Conservation (phyloP, 306 rosid species). For the Geum urbanum region DNA sequence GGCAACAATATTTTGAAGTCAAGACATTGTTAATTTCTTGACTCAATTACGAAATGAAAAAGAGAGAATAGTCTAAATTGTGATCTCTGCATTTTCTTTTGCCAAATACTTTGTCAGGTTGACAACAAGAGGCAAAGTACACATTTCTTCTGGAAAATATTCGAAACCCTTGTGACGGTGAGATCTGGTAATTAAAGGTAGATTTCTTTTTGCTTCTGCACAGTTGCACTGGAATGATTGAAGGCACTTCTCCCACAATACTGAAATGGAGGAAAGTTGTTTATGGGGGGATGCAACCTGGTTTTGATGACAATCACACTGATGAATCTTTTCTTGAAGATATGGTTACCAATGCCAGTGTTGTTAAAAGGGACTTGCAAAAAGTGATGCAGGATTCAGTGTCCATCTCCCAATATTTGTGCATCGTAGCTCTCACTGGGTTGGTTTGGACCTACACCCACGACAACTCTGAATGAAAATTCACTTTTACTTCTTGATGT, state of each 20-base stretch:
- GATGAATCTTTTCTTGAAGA: slow-evolving; percentile 87
- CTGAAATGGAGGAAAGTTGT: slow-evolving; percentile 86
- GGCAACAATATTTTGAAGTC: not conserved
- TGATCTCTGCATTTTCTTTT: not conserved
- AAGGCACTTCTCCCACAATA: slow-evolving; percentile 31
- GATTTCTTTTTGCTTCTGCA: not conserved
- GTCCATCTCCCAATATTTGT: slow-evolving; percentile 82
- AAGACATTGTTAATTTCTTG: not conserved
- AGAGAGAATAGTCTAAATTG: too few species aligned
- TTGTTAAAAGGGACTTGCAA: slow-evolving; percentile 69
- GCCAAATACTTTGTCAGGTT: slow-evolving; percentile 5
- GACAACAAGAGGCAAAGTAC: not conserved
- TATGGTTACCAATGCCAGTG: slow-evolving; percentile 89
- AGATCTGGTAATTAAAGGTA: not conserved
- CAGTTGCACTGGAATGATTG: slow-evolving; percentile 34
- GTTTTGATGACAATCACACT: slow-evolving; percentile 76
- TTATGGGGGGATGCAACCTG: slow-evolving; percentile 94
- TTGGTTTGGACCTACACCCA: slow-evolving; percentile 82
- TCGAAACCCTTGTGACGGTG: not conserved
- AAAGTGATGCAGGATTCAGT: slow-evolving; percentile 83
- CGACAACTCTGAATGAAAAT: slow-evolving; percentile 61
- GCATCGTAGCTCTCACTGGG: slow-evolving; percentile 78
- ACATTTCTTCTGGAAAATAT: not conserved
- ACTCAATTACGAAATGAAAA: too few species aligned
- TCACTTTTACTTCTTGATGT: slow-evolving; percentile 62